Evolutionary conservation across 495 filamentous ascomycete genomes (phyloP), one percentile per base, ranked within the genome.

Genomic region (Aspergillus ostianus): DNA sequence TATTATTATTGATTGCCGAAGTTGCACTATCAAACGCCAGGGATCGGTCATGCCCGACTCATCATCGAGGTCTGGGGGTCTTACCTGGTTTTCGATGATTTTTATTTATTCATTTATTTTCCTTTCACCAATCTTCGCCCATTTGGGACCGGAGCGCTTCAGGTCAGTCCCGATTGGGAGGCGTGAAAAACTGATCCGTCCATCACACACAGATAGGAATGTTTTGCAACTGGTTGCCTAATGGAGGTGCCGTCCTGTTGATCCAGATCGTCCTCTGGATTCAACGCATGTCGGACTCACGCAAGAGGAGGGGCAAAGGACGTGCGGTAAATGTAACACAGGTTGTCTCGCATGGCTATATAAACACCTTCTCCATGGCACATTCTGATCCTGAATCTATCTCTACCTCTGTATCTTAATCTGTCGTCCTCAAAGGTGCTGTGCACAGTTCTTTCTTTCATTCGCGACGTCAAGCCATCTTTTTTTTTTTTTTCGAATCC

Each of bases 371-470:
- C 13, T 4, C 36, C 36, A 41, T 41, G 36, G 36, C 10, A 12
- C 36, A 41, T 15, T 41, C 36, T 41, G 36, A 41, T 41, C 30
- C 30, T 32, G 30, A 12, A 3, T 52, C 23, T 20, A 47, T 17
- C 27, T 53, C 48, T 56, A 54, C n/a, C 41, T 26, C 27, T 51
- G 53, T 60, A 20, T 60, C 44, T 45, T 55, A 17, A 41, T 41
- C 29, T 26, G 23, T 41, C 13, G 15, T 41, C 36, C 36, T 53
- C 51, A 15, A n/a, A 20, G 48, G 55, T 56, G 55, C 55, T 56
- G 55, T 56, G 55, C 55, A 56, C 55, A 27, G 12, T 41, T 23
- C 20, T 36, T 58, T 52, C 47, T 45, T 46, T 58, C 13, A 2
- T 44, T 13, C 30, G 20, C 19, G 23, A 29, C 49, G 32, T 50